phyloP scores from a whole-genome alignment of 768 basidiomycete species.

The Lepiota venenata region DNA sequence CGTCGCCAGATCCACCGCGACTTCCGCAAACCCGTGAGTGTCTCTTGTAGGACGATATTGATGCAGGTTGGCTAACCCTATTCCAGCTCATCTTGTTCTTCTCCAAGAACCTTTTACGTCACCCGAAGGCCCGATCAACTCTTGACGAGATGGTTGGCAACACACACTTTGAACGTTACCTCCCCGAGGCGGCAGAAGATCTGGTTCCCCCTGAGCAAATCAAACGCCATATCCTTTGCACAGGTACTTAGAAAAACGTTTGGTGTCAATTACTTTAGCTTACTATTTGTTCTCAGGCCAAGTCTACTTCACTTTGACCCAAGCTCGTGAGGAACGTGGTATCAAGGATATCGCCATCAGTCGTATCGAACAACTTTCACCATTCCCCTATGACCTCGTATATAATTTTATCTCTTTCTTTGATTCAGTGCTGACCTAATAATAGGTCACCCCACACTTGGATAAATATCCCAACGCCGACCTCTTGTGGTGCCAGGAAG shows the following conservation, averaged over 20 bases:
- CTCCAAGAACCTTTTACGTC: slow-evolving; percentile 94
- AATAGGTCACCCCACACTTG: slow-evolving; percentile 84
- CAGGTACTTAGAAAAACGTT: slow-evolving; percentile 38
- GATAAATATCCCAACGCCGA: slow-evolving; percentile 97
- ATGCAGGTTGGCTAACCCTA: neutral
- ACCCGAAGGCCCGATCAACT: slow-evolving; percentile 85
- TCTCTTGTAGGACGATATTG: neutral
- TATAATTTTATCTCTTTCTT: slow-evolving; percentile 20
- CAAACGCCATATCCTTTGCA: slow-evolving; percentile 88
- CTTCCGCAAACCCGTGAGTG: slow-evolving; percentile 89
- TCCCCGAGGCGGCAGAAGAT: slow-evolving; percentile 78
- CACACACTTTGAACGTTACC: slow-evolving; percentile 88
- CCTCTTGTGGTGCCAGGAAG: slow-evolving; percentile 94
- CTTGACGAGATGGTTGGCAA: slow-evolving; percentile 88
- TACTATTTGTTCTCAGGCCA: slow-evolving; percentile 54
- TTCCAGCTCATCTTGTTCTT: slow-evolving; percentile 87
- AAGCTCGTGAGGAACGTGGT: slow-evolving; percentile 88
- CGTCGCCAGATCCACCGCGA: slow-evolving; percentile 97
- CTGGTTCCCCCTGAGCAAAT: slow-evolving; percentile 83
- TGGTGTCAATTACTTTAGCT: neutral
- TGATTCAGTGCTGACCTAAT: neutral
- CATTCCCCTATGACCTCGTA: slow-evolving; percentile 95
- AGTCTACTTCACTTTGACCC: slow-evolving; percentile 87
- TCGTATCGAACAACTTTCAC: slow-evolving; percentile 91
- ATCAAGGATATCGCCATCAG: slow-evolving; percentile 94